phyloP scores from a whole-genome alignment of 2,329 filamentous ascomycete genomes.

The Ceratocystis papillata region DNA sequence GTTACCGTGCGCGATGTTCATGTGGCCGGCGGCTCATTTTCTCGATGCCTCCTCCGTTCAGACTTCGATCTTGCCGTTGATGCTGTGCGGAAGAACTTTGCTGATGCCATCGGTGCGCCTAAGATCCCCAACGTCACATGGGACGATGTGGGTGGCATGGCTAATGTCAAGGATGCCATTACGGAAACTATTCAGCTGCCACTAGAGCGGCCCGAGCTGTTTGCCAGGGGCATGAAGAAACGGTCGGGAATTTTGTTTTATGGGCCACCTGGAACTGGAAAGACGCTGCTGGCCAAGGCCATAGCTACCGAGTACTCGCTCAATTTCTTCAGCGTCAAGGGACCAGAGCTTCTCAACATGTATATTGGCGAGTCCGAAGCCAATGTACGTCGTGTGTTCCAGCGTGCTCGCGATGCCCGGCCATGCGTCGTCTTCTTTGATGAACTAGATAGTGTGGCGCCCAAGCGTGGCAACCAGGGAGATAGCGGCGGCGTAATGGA shows the following conservation, averaged over 20 bases:
- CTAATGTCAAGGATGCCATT: constrained; percentile 92
- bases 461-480: constrained; percentile 92
- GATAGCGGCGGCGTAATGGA: constrained; percentile 98
- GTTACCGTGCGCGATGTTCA: constrained; percentile 74
- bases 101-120: constrained; percentile 89
- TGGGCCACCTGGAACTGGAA: constrained; percentile 80
- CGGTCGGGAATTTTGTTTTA: constrained; percentile 88
- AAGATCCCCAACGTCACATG: constrained; percentile 97
- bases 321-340: constrained; percentile 91
- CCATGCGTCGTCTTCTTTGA: constrained; percentile 92
- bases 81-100: constrained; percentile 92
- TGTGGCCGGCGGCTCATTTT: constrained; percentile 70
- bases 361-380: constrained; percentile 92
- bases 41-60: constrained; percentile 63
- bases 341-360: constrained; percentile 86
- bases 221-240: constrained; percentile 97
- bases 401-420: constrained; percentile 70
- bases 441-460: constrained; percentile 84
- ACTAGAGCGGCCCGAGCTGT: constrained; percentile 80
- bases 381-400: constrained; percentile 81
- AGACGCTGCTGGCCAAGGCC: constrained; percentile 84
- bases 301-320: constrained; percentile 89
- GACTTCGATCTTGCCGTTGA: constrained; percentile 94
- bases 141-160: constrained; percentile 88
- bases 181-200: constrained; percentile 94